Evolutionary conservation across 2,329 filamentous ascomycete species (phyloP).

Genomic region (Aspergillus tanneri): DNA sequence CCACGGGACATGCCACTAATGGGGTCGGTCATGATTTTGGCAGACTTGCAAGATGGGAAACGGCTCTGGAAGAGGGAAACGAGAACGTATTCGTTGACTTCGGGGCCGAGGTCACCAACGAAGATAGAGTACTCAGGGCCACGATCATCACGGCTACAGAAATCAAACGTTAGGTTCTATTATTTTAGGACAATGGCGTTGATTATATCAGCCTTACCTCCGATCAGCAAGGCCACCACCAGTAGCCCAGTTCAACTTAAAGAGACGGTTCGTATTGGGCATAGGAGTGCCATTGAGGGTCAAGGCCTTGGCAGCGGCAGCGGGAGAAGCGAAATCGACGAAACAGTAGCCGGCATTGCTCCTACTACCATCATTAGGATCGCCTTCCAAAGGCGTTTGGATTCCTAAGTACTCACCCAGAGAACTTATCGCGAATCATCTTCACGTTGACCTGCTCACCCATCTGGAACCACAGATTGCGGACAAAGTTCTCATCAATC

Average conservation of each 20-base stretch:
- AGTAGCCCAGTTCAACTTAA: constrained; percentile 99
- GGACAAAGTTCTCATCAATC: constrained; percentile 99
- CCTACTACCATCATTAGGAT: constrained; percentile 49
- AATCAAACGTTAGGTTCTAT: constrained; percentile 10
- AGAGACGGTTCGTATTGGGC: constrained; percentile 88
- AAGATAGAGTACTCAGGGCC: constrained; percentile 97
- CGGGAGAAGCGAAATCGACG: constrained; percentile 81
- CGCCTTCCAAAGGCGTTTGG: constrained; percentile 15
- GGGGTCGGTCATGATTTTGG: constrained; percentile 99
- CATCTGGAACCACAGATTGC: constrained; percentile 90
- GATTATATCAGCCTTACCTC: constrained; percentile 60
- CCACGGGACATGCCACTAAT: constrained; percentile 96
- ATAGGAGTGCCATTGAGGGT: constrained; percentile 82
- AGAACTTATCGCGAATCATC: constrained; percentile 99
- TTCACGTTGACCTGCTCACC: constrained; percentile 96
- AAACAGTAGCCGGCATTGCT: constrained; percentile 99
- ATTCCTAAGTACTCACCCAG: constrained; percentile 64
- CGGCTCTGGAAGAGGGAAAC: constrained; percentile 96
- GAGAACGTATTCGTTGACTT: constrained; percentile 97
- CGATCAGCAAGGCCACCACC: constrained; percentile 93
- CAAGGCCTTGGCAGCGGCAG: constrained; percentile 89
- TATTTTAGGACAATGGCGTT: not conserved
- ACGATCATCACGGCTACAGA: constrained; percentile 73
- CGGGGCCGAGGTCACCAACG: constrained; percentile 93
- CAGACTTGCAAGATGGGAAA: constrained; percentile 96